Evolutionary conservation across 768 basidiomycete genomes (phyloP).

Genomic region (Cystobasidium tubakii): DNA sequence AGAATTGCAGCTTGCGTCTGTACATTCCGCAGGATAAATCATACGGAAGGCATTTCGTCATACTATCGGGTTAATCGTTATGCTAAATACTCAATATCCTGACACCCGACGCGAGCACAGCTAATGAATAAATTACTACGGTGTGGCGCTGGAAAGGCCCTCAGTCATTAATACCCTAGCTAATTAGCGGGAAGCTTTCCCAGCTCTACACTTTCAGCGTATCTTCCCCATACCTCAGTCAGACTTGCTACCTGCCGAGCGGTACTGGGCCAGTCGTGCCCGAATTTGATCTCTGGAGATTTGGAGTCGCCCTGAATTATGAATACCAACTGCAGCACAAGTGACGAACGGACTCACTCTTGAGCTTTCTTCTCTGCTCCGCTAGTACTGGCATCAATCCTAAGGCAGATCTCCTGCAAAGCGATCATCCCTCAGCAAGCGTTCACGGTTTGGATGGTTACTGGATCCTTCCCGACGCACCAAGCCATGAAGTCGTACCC

Average conservation of each 20-base stretch:
- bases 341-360: conserved; percentile 8
- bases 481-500: conserved; percentile 21
- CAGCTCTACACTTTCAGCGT: conserved; percentile 4
- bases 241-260: conserved; percentile 13
- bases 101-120: too few relatives aligned
- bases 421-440: too few relatives aligned
- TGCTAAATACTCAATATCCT: too few relatives aligned
- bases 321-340: background rate
- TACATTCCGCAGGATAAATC: too few relatives aligned
- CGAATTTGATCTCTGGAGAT: conserved; percentile 23
- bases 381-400: conserved; percentile 10
- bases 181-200: conserved; percentile 1
- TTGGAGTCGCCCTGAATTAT: background rate
- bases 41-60: background rate
- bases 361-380: conserved; percentile 25
- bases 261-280: conserved; percentile 19
- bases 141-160: background rate
- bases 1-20: background rate
- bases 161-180: background rate
- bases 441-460: too few relatives aligned
- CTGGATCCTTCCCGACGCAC: too few relatives aligned
- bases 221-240: background rate
- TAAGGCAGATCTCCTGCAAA: background rate
- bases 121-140: background rate
- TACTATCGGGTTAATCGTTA: too few relatives aligned